A percentile compares a stretch with the other conserved stretches of the same genome.
Conservation (phyloP, 140 eudicot species). For the Stevia rebaudiana region DNA sequence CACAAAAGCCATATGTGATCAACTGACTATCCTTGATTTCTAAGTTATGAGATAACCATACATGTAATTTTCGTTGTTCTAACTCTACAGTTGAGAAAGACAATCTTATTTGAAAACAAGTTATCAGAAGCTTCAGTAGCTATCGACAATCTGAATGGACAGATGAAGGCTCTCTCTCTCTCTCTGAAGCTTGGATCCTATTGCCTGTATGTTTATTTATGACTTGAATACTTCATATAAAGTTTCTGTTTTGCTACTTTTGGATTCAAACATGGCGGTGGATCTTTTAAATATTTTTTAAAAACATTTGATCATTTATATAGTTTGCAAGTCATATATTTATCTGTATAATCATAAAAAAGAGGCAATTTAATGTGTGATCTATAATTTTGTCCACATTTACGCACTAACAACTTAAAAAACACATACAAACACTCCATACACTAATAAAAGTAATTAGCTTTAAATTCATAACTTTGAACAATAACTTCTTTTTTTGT, state of each 20-base stretch:
- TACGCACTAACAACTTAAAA: neutral
- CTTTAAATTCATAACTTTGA: constrained; percentile 18
- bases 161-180: constrained; percentile 61
- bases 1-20: constrained; percentile 81
- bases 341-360: too few relatives aligned
- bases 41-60: constrained; percentile 6
- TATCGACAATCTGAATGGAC: constrained; percentile 59
- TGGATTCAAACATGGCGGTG: too few relatives aligned
- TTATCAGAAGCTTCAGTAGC: constrained; percentile 56
- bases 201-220: too few relatives aligned
- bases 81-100: constrained; percentile 71
- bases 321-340: too few relatives aligned
- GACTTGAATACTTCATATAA: too few relatives aligned
- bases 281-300: too few relatives aligned
- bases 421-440: neutral
- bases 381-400: neutral
- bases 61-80: constrained; percentile 13
- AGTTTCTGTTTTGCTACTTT: too few relatives aligned
- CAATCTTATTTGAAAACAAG: constrained; percentile 51
- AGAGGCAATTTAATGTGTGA: neutral
- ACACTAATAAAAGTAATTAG: neutral
- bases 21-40: constrained; percentile 37
- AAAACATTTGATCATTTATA: too few relatives aligned
- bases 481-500: too few relatives aligned
- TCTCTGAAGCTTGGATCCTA: too few relatives aligned